Conservation (phyloP, 495 filamentous ascomycete genomes). For the Xeromyces bisporus region DNA sequence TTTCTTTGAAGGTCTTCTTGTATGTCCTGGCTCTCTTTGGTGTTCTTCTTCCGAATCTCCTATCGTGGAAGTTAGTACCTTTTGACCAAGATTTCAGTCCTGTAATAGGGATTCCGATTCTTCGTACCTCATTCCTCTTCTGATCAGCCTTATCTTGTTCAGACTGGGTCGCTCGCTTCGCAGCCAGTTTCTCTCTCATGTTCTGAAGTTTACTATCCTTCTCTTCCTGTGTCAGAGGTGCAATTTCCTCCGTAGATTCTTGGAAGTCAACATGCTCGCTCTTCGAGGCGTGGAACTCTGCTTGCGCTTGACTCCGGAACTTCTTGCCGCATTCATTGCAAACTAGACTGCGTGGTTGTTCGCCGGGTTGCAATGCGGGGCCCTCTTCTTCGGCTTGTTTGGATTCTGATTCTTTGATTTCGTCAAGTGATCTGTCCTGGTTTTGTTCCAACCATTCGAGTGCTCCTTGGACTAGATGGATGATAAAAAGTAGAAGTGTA, state of each 20-base stretch:
- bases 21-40: constrained; percentile 56
- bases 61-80: constrained; percentile 11
- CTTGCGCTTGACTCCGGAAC: constrained; percentile 62
- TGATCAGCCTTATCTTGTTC: constrained; percentile 64
- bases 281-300: constrained; percentile 80
- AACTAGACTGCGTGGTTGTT: constrained; percentile 44
- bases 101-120: no score
- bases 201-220: constrained; percentile 65
- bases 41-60: constrained; percentile 77
- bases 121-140: constrained; percentile 81
- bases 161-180: constrained; percentile 52
- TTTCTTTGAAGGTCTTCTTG: constrained; percentile 77
- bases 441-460: constrained; percentile 89
- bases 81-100: no score
- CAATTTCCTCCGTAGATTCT: constrained; percentile 81
- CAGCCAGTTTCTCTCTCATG: constrained; percentile 52
- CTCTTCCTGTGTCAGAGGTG: constrained; percentile 81
- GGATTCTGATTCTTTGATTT: constrained; percentile 39
- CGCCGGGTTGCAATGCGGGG: constrained; percentile 41
- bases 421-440: constrained; percentile 64
- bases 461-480: constrained; percentile 56
- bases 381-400: constrained; percentile 30
- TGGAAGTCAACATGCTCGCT: constrained; percentile 82
- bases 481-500: constrained; percentile 3
- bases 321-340: constrained; percentile 92